Evolutionary conservation across 1,284 basidiomycete species (phyloP).

Genomic region (Moesziomyces sp.): DNA sequence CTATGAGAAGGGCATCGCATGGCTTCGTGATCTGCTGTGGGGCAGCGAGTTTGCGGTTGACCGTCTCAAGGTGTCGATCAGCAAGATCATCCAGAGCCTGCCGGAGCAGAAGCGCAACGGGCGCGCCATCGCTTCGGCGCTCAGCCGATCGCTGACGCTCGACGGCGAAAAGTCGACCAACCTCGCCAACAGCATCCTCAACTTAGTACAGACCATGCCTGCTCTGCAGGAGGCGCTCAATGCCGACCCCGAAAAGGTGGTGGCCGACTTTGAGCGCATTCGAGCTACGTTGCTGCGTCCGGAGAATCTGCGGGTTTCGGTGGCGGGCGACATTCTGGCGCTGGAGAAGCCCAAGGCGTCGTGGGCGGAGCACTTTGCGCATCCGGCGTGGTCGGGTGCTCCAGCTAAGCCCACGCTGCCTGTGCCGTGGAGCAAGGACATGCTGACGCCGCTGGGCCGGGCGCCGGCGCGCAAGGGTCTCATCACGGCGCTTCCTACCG

Average conservation of each 20-base stretch:
- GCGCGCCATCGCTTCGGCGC: constrained; percentile 79
- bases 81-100: constrained; percentile 90
- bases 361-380: constrained; percentile 30
- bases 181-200: constrained; percentile 78
- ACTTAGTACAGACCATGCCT: constrained; percentile 83
- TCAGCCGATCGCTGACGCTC: constrained; percentile 78
- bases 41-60: constrained; percentile 84
- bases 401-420: constrained; percentile 71
- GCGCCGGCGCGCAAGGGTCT: constrained; percentile 78
- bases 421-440: constrained; percentile 77
- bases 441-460: constrained; percentile 80
- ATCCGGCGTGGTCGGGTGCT: constrained; percentile 10
- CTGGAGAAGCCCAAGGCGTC: constrained; percentile 76
- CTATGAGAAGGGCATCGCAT: constrained; percentile 84
- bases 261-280: constrained; percentile 55
- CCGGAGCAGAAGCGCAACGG: constrained; percentile 94
- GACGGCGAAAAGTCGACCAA: constrained; percentile 78
- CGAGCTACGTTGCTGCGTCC: constrained; percentile 71
- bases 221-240: constrained; percentile 76
- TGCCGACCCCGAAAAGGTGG: constrained; percentile 45
- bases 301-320: constrained; percentile 83
- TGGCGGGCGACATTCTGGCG: constrained; percentile 83
- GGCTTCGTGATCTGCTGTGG: constrained; percentile 90
- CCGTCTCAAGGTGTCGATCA: constrained; percentile 84
- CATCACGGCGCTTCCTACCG: constrained; percentile 87